Evolutionary conservation across 108 stramenopile genomes (phyloP).

Genomic region (Pseudonitzschia delicatissima): DNA sequence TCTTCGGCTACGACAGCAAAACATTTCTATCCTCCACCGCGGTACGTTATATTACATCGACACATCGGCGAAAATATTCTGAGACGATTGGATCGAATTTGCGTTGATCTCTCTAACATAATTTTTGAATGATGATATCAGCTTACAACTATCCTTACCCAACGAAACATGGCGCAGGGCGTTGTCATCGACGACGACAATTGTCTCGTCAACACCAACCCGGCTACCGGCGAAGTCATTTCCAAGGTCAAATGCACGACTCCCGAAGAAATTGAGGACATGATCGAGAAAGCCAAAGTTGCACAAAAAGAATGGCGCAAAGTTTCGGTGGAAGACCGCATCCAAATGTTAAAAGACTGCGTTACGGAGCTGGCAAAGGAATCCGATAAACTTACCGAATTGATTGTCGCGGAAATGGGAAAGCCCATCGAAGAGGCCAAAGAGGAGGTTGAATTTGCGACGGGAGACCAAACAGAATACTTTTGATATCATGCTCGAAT

Average conservation of each 20-base stretch:
- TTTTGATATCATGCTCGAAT: slow-evolving; percentile 56
- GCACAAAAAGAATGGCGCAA: slow-evolving; percentile 47
- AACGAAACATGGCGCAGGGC: slow-evolving; percentile 59
- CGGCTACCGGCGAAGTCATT: slow-evolving; percentile 70
- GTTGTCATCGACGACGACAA: slow-evolving; percentile 54
- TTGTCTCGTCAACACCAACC: slow-evolving; percentile 67
- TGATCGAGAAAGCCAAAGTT: slow-evolving; percentile 38
- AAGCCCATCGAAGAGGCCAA: slow-evolving; percentile 72
- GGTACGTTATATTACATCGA: background rate
- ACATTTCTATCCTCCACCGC: background rate
- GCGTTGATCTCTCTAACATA: background rate
- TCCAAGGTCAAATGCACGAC: slow-evolving; percentile 53
- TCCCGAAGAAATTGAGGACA: slow-evolving; percentile 43
- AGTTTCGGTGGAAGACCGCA: slow-evolving; percentile 46
- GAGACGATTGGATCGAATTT: background rate
- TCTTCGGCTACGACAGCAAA: background rate
- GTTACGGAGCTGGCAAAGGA: slow-evolving; percentile 29
- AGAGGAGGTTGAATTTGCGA: slow-evolving; percentile 59
- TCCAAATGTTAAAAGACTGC: slow-evolving; percentile 48
- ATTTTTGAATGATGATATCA: background rate
- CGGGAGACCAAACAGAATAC: slow-evolving; percentile 54
- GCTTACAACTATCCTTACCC: background rate
- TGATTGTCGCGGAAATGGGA: slow-evolving; percentile 74
- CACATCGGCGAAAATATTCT: background rate
- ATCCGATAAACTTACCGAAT: slow-evolving; percentile 20